These are phyloP conservation scores for Botrytis pseudocinerea DNA, from an alignment of 2,329 filamentous ascomycete species.

Conservation along the genomic window DNA sequence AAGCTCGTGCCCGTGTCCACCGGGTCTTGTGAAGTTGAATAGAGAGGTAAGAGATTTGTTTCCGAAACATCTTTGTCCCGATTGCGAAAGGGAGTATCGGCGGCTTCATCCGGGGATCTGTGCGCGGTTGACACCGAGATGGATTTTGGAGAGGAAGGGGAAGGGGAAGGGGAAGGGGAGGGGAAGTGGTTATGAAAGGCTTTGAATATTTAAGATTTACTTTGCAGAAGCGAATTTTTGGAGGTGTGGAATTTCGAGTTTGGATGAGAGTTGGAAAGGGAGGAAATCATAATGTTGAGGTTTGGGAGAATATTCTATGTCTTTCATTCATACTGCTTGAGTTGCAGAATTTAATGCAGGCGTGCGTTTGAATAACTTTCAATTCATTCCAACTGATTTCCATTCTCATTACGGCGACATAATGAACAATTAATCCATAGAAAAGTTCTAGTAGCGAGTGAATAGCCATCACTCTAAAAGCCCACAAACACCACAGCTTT, in stretches of 20 bases:
- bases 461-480: neutral
- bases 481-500: too few relatives aligned
- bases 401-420: neutral
- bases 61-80: constrained; percentile 1
- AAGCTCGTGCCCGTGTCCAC: neutral
- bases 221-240: too few relatives aligned
- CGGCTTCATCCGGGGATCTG: neutral
- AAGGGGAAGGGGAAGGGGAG: neutral
- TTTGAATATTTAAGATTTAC: neutral
- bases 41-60: neutral
- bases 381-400: neutral
- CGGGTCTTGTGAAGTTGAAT: neutral
- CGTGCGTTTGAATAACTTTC: neutral
- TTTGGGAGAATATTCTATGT: neutral
- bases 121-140: neutral
- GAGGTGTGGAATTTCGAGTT: neutral
- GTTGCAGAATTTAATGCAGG: too few relatives aligned
- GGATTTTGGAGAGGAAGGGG: neutral
- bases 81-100: neutral
- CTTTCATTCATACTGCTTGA: neutral
- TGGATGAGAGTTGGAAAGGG: neutral
- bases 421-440: neutral
- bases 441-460: neutral
- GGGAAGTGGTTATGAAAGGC: too few relatives aligned
- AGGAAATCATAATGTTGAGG: fast-evolving